Evolutionary conservation across 2,329 filamentous ascomycete species (phyloP).

Genomic region (Aspergillus sp.): DNA sequence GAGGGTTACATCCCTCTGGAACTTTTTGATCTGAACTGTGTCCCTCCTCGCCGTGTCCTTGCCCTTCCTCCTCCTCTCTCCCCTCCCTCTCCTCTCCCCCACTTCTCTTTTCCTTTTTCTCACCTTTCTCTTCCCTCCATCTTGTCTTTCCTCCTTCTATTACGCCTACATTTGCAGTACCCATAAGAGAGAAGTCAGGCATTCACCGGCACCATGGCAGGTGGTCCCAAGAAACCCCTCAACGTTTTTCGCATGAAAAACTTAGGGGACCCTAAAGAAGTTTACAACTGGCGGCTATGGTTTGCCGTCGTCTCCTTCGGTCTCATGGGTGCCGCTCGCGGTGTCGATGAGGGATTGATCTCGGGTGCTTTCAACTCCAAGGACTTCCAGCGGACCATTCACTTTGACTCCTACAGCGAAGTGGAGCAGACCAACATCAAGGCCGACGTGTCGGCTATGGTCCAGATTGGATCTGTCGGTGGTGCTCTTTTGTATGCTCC

Average conservation of each 20-base stretch:
- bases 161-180: neutral
- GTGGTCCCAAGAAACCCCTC: constrained; percentile 47
- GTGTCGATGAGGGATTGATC: constrained; percentile 79
- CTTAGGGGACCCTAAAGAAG: constrained; percentile 65
- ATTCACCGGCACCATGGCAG: constrained; percentile 30
- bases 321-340: constrained; percentile 73
- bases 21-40: neutral
- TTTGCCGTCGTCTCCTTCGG: constrained; percentile 73
- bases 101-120: neutral
- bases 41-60: neutral
- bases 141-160: too few species aligned
- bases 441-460: constrained; percentile 77
- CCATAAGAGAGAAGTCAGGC: neutral
- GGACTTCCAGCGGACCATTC: constrained; percentile 61
- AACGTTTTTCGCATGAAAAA: constrained; percentile 61
- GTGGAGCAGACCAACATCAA: constrained; percentile 65
- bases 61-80: neutral
- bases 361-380: constrained; percentile 68
- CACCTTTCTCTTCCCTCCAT: neutral
- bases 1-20: neutral
- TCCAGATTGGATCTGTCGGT: constrained; percentile 73
- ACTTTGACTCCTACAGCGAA: constrained; percentile 54
- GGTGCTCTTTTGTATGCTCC: constrained; percentile 61
- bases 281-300: constrained; percentile 77
- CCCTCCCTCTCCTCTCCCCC: too few species aligned